Evolutionary conservation across 495 filamentous ascomycete species (phyloP).

Genomic region (Penicillium soppii): DNA sequence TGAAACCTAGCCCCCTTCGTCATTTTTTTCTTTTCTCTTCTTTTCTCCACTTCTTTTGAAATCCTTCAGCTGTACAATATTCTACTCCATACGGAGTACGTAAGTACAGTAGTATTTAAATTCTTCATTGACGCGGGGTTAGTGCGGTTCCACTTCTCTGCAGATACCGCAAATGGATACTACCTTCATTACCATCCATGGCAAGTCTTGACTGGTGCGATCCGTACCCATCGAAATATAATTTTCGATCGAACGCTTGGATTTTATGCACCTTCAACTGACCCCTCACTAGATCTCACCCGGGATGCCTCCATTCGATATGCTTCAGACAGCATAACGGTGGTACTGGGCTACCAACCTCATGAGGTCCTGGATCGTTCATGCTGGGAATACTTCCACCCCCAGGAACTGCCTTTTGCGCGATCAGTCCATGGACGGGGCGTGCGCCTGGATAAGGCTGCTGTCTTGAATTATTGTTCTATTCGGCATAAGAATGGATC

Average conservation of each 20-base stretch:
- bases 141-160: conserved; percentile 19
- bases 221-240: not conserved
- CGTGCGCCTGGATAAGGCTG: conserved; percentile 79
- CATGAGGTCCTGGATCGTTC: conserved; percentile 74
- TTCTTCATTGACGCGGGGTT: not conserved
- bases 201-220: conserved; percentile 46
- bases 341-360: conserved; percentile 79
- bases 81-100: no score
- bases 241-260: no score
- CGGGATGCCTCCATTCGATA: conserved; percentile 79
- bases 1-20: not conserved
- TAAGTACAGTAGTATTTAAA: no score
- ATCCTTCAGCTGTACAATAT: no score
- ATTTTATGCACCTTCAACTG: no score
- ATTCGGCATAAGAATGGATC: conserved; percentile 66
- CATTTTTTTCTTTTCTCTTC: not conserved
- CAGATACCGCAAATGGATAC: conserved; percentile 67
- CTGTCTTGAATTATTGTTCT: conserved; percentile 76
- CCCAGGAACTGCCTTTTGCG: conserved; percentile 75
- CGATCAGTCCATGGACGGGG: conserved; percentile 70
- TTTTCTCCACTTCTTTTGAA: not conserved
- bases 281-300: conserved; percentile 58
- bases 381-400: conserved; percentile 85
- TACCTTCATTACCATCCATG: conserved; percentile 92
- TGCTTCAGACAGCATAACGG: conserved; percentile 76